Percentiles rank a stretch among this genome's conserved stretches.
Evolutionary conservation across 495 filamentous ascomycete genomes (phyloP).

Genomic region (Penicillium bialowiezense): DNA sequence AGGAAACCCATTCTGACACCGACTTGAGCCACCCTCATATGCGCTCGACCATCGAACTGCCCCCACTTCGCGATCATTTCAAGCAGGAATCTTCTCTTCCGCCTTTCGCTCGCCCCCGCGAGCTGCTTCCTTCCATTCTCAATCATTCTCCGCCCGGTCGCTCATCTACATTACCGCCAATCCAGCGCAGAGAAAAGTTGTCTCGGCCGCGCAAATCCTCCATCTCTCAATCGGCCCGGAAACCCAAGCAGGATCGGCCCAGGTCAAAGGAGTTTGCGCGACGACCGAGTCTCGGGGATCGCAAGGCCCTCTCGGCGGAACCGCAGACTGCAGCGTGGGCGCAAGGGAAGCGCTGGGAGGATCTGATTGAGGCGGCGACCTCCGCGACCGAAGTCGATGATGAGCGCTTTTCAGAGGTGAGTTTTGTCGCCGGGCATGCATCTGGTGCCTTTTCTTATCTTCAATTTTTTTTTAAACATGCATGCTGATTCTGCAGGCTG

Average conservation of each 20-base stretch:
- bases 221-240: constrained; percentile 68
- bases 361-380: constrained; percentile 86
- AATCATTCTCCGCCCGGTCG: constrained; percentile 79
- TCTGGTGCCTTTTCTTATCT: too few relatives aligned
- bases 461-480: too few relatives aligned
- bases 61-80: constrained; percentile 68
- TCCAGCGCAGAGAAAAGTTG: constrained; percentile 63
- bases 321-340: constrained; percentile 65
- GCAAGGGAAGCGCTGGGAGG: constrained; percentile 89
- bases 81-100: constrained; percentile 68
- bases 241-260: constrained; percentile 71
- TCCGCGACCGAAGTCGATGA: constrained; percentile 87
- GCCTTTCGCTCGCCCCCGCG: constrained; percentile 59
- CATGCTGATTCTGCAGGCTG: constrained; percentile 34
- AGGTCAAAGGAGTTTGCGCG: constrained; percentile 67
- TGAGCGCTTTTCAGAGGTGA: constrained; percentile 66
- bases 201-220: constrained; percentile 79
- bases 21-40: constrained; percentile 58
- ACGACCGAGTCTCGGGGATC: constrained; percentile 67
- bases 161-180: constrained; percentile 79
- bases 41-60: constrained; percentile 67
- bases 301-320: constrained; percentile 83
- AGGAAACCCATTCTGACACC: constrained; percentile 74
- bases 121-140: constrained; percentile 78
- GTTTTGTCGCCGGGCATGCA: constrained; percentile 2